Conservation (phyloP, 257 asterid species). For the Nicotiana undulata region DNA sequence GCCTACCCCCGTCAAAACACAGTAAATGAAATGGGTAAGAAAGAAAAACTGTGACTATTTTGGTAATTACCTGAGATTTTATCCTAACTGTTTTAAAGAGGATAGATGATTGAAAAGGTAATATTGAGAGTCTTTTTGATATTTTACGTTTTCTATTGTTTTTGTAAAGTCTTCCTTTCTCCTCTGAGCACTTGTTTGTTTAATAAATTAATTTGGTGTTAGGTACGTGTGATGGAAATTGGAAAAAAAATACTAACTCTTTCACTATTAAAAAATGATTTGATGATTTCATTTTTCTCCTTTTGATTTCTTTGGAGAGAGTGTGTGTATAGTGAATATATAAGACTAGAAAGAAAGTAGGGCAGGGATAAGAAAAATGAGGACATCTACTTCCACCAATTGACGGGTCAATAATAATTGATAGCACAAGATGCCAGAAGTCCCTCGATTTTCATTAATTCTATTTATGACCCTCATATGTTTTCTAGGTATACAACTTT, state of each 20-base stretch:
- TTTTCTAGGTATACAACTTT: background rate
- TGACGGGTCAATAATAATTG: background rate
- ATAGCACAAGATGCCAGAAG: background rate
- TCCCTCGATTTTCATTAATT: background rate
- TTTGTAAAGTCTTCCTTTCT: background rate
- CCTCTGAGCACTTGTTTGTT: background rate
- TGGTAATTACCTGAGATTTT: background rate
- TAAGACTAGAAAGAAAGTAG: background rate
- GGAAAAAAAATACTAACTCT: too few relatives aligned
- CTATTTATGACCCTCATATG: background rate
- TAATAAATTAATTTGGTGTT: background rate
- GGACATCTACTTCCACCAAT: slow-evolving; percentile 1
- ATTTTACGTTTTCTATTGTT: background rate
- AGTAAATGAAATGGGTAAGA: too few relatives aligned
- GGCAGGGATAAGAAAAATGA: background rate
- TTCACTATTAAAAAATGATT: too few relatives aligned
- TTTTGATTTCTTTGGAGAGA: background rate
- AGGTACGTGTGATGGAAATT: slow-evolving; percentile 18
- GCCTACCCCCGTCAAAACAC: background rate
- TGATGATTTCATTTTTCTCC: background rate
- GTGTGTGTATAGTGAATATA: background rate
- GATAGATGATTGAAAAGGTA: background rate
- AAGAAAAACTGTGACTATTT: background rate
- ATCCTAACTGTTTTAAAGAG: background rate
- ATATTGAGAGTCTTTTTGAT: background rate